Evolutionary conservation across 306 rosid species (phyloP).

Genomic region (Macrotyloma uniflorum): DNA sequence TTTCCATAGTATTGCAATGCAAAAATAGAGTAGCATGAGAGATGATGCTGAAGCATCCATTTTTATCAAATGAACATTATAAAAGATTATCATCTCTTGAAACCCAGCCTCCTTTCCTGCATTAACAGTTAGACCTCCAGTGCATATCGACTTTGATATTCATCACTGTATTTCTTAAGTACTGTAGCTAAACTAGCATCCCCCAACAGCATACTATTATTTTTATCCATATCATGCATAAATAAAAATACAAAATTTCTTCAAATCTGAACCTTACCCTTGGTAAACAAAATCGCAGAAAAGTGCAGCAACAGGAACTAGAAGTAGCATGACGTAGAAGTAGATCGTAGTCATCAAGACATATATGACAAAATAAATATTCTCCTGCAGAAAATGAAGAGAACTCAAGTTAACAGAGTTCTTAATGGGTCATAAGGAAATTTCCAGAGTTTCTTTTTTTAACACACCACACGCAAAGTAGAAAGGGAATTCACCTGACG

Average conservation of each 20-base stretch:
- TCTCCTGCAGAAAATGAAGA: constrained; percentile 66
- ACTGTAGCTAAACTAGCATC: background rate
- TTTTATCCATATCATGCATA: too few relatives aligned
- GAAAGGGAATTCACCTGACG: constrained; percentile 61
- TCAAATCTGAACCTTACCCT: constrained; percentile 64
- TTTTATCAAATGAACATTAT: background rate
- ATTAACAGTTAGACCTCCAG: constrained; percentile 2
- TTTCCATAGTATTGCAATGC: background rate
- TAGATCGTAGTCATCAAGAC: constrained; percentile 87
- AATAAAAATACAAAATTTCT: background rate
- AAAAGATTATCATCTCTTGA: constrained; percentile 9
- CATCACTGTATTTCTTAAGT: background rate
- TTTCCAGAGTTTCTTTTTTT: constrained; percentile 17
- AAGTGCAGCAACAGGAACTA: constrained; percentile 85
- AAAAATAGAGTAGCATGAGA: background rate
- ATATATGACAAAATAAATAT: constrained; percentile 77
- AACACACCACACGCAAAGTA: constrained; percentile 1
- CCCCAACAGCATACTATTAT: too few relatives aligned
- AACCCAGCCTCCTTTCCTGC: background rate
- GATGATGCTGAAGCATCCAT: background rate
- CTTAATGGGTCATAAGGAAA: background rate
- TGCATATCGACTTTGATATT: background rate
- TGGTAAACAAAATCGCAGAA: constrained; percentile 83
- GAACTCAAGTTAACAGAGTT: constrained; percentile 21
- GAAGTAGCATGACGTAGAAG: constrained; percentile 77